These are phyloP conservation scores for Sporisorium exsertum DNA, from an alignment of 1,284 basidiomycete genomes.

Conservation along the genomic window DNA sequence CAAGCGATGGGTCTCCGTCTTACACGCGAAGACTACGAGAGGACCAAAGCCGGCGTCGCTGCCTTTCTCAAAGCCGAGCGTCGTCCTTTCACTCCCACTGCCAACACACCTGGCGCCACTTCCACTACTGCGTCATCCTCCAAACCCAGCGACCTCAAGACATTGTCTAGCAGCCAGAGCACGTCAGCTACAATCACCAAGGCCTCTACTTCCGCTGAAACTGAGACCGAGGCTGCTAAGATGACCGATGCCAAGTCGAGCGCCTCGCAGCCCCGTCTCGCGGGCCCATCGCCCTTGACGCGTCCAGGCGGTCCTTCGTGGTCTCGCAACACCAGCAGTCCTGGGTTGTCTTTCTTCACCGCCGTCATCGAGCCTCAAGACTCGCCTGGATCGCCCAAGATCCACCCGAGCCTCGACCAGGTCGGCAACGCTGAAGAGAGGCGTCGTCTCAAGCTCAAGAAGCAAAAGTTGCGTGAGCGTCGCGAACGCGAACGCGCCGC, in stretches of 20 bases:
- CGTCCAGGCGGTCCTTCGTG: constrained; percentile 27
- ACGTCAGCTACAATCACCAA: constrained; percentile 8
- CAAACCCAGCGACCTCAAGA: constrained; percentile 10
- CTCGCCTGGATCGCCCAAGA: constrained; percentile 37
- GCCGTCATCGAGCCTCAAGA: constrained; percentile 42
- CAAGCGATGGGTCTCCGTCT: constrained; percentile 65
- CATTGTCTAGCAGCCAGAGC: constrained; percentile 6
- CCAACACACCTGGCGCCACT: not conserved
- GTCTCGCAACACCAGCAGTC: constrained; percentile 50
- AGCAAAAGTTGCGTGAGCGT: constrained; percentile 46
- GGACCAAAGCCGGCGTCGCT: constrained; percentile 63
- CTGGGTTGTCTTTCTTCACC: constrained; percentile 57
- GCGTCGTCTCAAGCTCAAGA: constrained; percentile 54
- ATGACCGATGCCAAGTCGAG: constrained; percentile 12
- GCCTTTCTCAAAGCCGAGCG: constrained; percentile 67
- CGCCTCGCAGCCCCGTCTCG: constrained; percentile 25
- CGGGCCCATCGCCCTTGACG: constrained; percentile 27
- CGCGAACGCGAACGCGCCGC: constrained; percentile 34
- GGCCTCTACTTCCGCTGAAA: not conserved
- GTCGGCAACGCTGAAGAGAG: constrained; percentile 57
- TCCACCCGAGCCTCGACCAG: constrained; percentile 53
- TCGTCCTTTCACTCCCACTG: constrained; percentile 24
- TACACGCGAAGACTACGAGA: constrained; percentile 65
- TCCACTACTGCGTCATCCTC: constrained; percentile 14
- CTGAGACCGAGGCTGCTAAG: constrained; percentile 7